Percentiles rank a stretch among this genome's conserved stretches.
phyloP scores from a whole-genome alignment of 306 rosid genomes.

The Phaseolus lunatus region DNA sequence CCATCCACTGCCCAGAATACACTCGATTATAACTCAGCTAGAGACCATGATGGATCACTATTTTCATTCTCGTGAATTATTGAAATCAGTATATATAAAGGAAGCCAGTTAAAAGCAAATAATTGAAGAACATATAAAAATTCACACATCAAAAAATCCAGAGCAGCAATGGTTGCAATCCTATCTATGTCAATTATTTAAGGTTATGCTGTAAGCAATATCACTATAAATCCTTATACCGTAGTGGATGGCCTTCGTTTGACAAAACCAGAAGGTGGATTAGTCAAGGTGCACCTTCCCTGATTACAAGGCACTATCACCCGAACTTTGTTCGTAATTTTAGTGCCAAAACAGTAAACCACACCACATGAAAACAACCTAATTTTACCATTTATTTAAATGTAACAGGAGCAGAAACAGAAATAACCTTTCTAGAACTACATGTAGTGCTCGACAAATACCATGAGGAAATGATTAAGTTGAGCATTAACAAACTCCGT shows the following conservation, averaged over 20 bases:
- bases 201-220: slow-evolving; percentile 19
- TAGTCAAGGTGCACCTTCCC: slow-evolving; percentile 39
- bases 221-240: slow-evolving; percentile 3
- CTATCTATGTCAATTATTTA: slow-evolving; percentile 8
- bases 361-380: slow-evolving; percentile 41
- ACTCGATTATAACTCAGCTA: slow-evolving; percentile 1
- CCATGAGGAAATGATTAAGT: slow-evolving; percentile 45
- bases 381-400: slow-evolving; percentile 32
- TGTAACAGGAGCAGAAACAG: slow-evolving; percentile 47
- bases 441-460: slow-evolving; percentile 47
- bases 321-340: slow-evolving; percentile 30
- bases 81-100: slow-evolving; percentile 9
- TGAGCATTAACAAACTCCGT: slow-evolving; percentile 47
- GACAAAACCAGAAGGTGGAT: slow-evolving; percentile 41
- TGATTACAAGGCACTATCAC: slow-evolving; percentile 36
- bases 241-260: slow-evolving; percentile 1
- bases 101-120: slow-evolving; percentile 36
- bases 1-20: slow-evolving; percentile 1
- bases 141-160: not conserved
- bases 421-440: slow-evolving; percentile 43
- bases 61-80: not conserved
- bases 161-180: not conserved
- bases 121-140: slow-evolving; percentile 12
- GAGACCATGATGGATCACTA: slow-evolving; percentile 4
- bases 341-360: slow-evolving; percentile 41